Evolutionary conservation across 2,329 filamentous ascomycete species (phyloP), one percentile per base, ranked within the genome.

Genomic region (Xylariaceae sp.): DNA sequence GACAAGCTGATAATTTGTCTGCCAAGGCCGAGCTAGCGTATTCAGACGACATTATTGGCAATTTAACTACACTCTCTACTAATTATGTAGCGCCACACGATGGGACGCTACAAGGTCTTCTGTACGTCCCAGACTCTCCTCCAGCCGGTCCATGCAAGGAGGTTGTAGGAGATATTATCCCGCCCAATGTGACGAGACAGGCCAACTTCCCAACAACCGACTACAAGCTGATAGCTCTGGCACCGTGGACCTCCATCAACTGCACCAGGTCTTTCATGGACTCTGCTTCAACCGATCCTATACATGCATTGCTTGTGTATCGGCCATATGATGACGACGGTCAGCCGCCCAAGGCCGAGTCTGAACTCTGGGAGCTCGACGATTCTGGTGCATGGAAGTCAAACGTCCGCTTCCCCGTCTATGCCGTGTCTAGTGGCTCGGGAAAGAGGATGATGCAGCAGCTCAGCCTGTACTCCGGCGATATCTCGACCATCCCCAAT

Each of bases 61-160:
- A 86, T 57, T 77, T 95, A 41, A 87, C 83, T 36, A 94, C 88
- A 0, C 73, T 96, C 12, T 87, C 87, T 3, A 80, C 77, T 23
- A 85, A 81, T 49, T 82, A 80, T 61, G 74, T 80, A 42, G 73
- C 77, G 23, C 72, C 72, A 7, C 65, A 73, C 32, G 79, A 83
- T 53, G 77, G 77, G 44, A 71, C 80, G 43, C 80, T 93, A 27
- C 78, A 81, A 53, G 92, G 92, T 50, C 77, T 96, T 14, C 76
- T 97, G 46, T 97, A 93, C 64, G 85, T 95, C 2, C 93, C 92
- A 4, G 79, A 83, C 48, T 74, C 95, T 33, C 63, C 67, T 5
- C 45, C 60, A 10, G 63, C 73, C 45, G 76, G 85, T 50, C 67
- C 73, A 0, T 96, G 91, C 68, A 74, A 74, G 60, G 70, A 80